These are phyloP conservation scores for Microbotryomycetes sp. DNA, from an alignment of 1,284 basidiomycete genomes.

Conservation along the genomic window DNA sequence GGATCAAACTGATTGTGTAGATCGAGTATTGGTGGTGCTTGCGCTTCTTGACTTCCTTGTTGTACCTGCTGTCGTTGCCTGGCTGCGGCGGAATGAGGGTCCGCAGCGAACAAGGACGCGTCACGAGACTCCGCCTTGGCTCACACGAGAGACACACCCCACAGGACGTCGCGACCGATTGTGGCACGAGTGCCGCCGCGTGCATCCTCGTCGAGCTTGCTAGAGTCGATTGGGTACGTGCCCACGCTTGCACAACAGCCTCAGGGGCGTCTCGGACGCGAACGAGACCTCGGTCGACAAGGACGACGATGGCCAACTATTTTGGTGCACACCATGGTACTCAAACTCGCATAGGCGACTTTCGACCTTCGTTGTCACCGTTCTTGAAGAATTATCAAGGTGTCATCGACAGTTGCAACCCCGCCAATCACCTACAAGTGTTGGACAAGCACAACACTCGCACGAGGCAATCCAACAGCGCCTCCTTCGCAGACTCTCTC, in stretches of 20 bases:
- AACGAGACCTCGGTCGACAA: no score
- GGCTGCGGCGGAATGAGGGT: background rate
- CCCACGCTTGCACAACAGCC: no score
- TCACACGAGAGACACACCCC: no score
- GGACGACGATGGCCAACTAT: no score
- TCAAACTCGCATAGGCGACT: background rate
- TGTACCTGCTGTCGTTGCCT: background rate
- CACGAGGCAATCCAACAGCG: background rate
- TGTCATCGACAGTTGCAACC: background rate
- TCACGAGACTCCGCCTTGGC: background rate
- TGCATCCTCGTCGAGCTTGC: no score
- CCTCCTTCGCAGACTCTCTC: background rate
- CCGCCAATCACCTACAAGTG: slow-evolving; percentile 1
- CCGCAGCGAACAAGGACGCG: background rate
- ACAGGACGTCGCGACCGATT: no score
- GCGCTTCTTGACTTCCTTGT: background rate
- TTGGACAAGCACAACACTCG: background rate
- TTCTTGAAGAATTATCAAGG: slow-evolving; percentile 2
- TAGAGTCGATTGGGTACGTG: no score
- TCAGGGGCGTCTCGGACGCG: no score
- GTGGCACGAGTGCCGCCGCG: no score
- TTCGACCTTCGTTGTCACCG: background rate
- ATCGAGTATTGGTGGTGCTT: no score
- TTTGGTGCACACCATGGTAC: no score
- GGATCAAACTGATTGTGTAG: no score